phyloP scores from a whole-genome alignment of 192 early-diverging fungal genomes.

The Coemansia sp. region DNA sequence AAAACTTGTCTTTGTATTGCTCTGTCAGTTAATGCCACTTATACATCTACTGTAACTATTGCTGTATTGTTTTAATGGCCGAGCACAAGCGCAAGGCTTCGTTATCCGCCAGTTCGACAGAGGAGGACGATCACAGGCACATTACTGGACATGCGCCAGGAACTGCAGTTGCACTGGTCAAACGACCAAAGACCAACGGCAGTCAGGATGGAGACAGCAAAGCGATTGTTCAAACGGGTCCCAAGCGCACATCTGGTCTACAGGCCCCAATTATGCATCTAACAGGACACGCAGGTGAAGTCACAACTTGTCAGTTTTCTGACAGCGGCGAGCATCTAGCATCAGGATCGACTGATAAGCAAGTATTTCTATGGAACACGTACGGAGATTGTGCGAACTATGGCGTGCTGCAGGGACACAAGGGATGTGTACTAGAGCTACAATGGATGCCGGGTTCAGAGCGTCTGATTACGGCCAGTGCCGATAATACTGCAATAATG shows the following conservation, averaged over 20 bases:
- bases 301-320: constrained; percentile 84
- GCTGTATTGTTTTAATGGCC: constrained; percentile 18
- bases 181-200: constrained; percentile 36
- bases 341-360: constrained; percentile 76
- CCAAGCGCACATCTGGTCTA: constrained; percentile 70
- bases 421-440: constrained; percentile 78
- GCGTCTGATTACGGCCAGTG: constrained; percentile 77
- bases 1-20: background rate
- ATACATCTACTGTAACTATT: background rate
- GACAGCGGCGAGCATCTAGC: constrained; percentile 80
- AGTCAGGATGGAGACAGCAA: constrained; percentile 3
- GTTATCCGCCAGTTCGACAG: constrained; percentile 1
- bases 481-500: constrained; percentile 75
- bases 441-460: constrained; percentile 86
- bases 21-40: background rate
- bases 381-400: constrained; percentile 91
- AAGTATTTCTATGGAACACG: constrained; percentile 91
- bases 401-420: constrained; percentile 82
- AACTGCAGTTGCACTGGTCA: constrained; percentile 41
- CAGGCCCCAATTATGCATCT: constrained; percentile 85
- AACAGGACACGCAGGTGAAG: constrained; percentile 76
- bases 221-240: constrained; percentile 29
- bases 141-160: constrained; percentile 8
- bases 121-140: constrained; percentile 3
- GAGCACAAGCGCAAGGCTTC: constrained; percentile 47